These are phyloP conservation scores for Dovyalis caffra DNA, from an alignment of 345 rosid species.

Conservation along the genomic window DNA sequence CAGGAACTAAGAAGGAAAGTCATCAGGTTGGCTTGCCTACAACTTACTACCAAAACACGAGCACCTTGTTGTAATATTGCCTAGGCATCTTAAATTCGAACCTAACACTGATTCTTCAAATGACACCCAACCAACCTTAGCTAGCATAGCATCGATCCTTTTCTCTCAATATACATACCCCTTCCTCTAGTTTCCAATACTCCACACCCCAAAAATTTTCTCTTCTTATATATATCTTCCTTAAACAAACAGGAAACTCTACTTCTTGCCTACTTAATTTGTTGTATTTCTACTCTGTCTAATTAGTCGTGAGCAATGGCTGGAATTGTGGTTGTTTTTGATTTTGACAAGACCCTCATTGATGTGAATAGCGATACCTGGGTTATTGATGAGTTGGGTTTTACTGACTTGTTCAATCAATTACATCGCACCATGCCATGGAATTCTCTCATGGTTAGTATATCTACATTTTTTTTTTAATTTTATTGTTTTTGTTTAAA, in stretches of 20 bases:
- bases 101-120: not conserved
- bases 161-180: conserved; percentile 40
- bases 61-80: conserved; percentile 48
- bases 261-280: not conserved
- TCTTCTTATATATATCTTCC: not conserved
- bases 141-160: not conserved
- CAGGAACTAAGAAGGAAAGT: no score
- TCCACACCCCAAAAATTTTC: not conserved
- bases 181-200: not conserved
- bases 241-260: no score
- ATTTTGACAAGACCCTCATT: no score
- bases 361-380: no score
- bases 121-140: no score
- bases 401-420: conserved; percentile 73
- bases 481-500: not conserved
- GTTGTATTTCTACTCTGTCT: not conserved
- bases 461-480: not conserved
- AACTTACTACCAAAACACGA: no score
- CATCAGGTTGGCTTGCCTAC: no score
- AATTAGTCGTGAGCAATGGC: conserved; percentile 27
- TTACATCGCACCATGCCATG: conserved; percentile 92
- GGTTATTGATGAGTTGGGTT: no score
- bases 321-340: no score
- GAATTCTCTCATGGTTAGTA: conserved; percentile 76
- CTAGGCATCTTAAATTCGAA: conserved; percentile 25